Base-by-base conservation (phyloP, 768 basidiomycete species). In the Termitomyces sp. region DNA sequence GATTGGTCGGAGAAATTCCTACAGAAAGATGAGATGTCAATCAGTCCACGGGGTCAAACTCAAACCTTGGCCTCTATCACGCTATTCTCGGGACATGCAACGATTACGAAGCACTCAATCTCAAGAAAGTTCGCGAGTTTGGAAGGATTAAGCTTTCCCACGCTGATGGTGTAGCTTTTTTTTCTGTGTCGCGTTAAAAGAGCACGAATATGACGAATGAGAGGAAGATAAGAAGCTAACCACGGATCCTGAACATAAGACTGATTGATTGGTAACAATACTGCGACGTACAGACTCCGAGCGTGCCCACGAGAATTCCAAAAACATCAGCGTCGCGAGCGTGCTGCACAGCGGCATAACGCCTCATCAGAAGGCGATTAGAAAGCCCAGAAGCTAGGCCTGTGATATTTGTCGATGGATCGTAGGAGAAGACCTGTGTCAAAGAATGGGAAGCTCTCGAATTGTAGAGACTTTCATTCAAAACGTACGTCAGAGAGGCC, bases 61-160 rank as follows among this genome's bases (percentile, higher is more conserved):
- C 72, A 6, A 46, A 83, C 88, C 76, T 89, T 90, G 4, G 86
- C 81, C 25, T 92, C 90, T 40, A 89, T 79, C 31, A 98, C 70
- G 57, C 89, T 92, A 66, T 96, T 96, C 71, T 99, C 96, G 0
- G 89, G 90, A 73, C 97, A 99, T 2, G 96, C 96, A 4, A 97
- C 92, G 60, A 97, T 81, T 17, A 98, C 89, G 68, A 94, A 98
- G 68, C 95, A 96, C 70, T 98, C 96, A 53, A 99, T 88, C 72
- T 98, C 96, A 68, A 91, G 83, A 72, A 98, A 98, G 73, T 98
- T 99, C 9, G 88, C 96, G 29, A 99, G 81, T 69, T 99, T 98
- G 7, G 94, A 84, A 0, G 97, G 96, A 66, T 93, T 97, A 51
- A 97, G 83, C 74, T 96, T 94, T 40, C 97, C 97, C 0, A 99